Evolutionary conservation across 2,329 filamentous ascomycete species (phyloP).

Genomic region (Exophiala xenobiotica): DNA sequence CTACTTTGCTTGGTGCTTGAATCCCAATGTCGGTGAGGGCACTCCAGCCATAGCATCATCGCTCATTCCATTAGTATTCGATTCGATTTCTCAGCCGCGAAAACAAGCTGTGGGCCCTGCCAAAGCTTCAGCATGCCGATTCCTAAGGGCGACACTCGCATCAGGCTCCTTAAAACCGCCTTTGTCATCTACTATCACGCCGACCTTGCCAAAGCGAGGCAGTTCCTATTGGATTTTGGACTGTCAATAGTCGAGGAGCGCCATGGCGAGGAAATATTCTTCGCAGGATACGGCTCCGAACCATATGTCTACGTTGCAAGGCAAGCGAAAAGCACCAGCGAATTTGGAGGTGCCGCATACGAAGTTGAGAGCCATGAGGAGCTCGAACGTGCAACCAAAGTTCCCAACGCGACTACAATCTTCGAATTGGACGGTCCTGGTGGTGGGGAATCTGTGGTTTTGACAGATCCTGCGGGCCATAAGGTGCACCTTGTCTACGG

Average conservation of each 20-base stretch:
- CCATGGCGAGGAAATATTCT: conserved; percentile 18
- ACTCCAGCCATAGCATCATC: too few species aligned
- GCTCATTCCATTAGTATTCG: too few species aligned
- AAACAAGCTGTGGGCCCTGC: too few species aligned
- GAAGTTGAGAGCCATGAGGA: too few species aligned
- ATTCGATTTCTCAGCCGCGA: too few species aligned
- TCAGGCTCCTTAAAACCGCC: too few species aligned
- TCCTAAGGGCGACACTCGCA: too few species aligned
- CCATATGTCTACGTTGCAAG: conserved; percentile 25
- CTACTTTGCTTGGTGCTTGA: too few species aligned
- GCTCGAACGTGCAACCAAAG: conserved; percentile 17
- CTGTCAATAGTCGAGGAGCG: conserved; percentile 19
- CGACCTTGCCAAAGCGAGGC: conserved; percentile 22
- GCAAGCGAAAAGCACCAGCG: conserved; percentile 5
- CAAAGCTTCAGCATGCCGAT: too few species aligned
- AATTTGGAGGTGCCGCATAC: conserved; percentile 22
- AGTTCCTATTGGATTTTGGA: conserved; percentile 26
- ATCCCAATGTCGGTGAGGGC: too few species aligned
- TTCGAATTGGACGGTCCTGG: conserved; percentile 35
- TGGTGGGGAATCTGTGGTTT: conserved; percentile 22
- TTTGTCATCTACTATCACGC: conserved; percentile 29
- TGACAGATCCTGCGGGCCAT: conserved; percentile 29
- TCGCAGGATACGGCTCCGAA: conserved; percentile 24
- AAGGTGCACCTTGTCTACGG: conserved; percentile 37
- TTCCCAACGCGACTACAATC: conserved; percentile 34